Evolutionary conservation across 768 basidiomycete species (phyloP).

Genomic region (Suillus sp.): DNA sequence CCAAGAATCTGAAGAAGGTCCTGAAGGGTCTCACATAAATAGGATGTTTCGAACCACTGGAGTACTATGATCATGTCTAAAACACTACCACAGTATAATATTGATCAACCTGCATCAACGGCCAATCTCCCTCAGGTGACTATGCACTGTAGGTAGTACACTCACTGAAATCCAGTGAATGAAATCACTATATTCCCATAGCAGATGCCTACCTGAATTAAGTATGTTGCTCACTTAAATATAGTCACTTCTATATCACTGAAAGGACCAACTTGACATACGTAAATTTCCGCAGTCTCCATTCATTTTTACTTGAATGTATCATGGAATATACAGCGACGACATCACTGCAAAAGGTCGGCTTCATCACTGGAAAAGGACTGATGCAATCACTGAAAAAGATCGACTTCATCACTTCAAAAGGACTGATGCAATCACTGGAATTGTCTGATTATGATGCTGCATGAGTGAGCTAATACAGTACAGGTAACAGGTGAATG

Average conservation of each 20-base stretch:
- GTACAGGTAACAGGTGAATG: neutral
- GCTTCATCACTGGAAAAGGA: too few relatives aligned
- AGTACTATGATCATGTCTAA: too few relatives aligned
- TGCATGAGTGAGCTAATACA: neutral
- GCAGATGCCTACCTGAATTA: neutral
- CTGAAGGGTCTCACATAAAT: too few relatives aligned
- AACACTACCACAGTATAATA: too few relatives aligned
- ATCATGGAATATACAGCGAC: neutral
- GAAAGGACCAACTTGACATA: conserved; percentile 3
- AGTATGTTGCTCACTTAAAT: neutral
- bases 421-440: neutral
- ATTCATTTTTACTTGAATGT: neutral
- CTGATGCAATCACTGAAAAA: neutral
- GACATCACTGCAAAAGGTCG: neutral
- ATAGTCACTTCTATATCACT: neutral
- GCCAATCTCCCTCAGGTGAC: too few relatives aligned
- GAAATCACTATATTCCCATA: neutral
- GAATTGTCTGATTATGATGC: neutral
- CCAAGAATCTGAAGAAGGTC: too few relatives aligned
- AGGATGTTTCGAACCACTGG: too few relatives aligned
- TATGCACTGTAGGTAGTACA: too few relatives aligned
- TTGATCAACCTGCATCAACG: too few relatives aligned
- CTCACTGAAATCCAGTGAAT: neutral
- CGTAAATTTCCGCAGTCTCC: neutral
- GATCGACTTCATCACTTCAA: neutral